Percentiles rank a stretch among this genome's conserved stretches.
Evolutionary conservation across 768 basidiomycete genomes (phyloP).

Genomic region (Glaciozyma martinii): DNA sequence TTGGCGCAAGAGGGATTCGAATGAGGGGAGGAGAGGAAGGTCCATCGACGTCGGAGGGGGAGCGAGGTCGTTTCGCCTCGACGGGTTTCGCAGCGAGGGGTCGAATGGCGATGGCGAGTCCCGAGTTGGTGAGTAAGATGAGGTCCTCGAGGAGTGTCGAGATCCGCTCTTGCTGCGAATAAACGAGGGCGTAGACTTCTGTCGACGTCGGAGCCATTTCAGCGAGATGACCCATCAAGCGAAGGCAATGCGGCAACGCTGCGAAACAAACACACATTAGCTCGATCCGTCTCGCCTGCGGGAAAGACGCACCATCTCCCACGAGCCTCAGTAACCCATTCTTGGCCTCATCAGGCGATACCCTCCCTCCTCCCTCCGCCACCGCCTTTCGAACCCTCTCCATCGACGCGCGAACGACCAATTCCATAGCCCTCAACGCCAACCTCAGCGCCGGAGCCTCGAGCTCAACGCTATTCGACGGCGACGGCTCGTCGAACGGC

Average conservation of each 20-base stretch:
- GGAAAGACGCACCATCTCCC: not conserved
- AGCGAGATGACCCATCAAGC: not conserved
- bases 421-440: not conserved
- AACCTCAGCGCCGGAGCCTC: not conserved
- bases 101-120: not conserved
- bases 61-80: no score
- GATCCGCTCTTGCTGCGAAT: not conserved
- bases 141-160: not conserved
- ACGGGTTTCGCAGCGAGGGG: no score
- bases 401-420: not conserved
- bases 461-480: not conserved
- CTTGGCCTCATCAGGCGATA: not conserved
- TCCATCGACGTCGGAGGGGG: no score
- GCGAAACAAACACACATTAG: no score
- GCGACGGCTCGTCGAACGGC: not conserved
- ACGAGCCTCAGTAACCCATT: not conserved
- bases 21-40: no score
- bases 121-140: not conserved
- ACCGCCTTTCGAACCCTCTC: not conserved
- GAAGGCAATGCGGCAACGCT: not conserved
- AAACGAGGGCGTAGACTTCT: not conserved
- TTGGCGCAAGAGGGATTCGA: no score
- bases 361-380: not conserved
- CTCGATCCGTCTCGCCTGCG: not conserved
- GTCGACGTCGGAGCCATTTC: not conserved